phyloP scores from a whole-genome alignment of 2,329 filamentous ascomycete species.

The Juglanconis oblonga region DNA sequence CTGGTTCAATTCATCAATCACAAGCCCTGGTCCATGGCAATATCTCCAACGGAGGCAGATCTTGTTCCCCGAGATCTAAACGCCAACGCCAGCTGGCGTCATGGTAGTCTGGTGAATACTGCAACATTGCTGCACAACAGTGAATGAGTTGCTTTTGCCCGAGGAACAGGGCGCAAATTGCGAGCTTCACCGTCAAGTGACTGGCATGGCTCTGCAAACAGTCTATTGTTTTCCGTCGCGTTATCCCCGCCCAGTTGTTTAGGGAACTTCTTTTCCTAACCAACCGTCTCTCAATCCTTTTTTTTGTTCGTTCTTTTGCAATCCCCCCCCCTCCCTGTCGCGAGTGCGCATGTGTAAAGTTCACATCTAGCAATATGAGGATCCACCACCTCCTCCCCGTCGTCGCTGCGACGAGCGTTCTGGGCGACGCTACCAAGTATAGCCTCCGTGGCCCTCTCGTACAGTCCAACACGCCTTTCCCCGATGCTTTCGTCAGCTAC shows the following conservation, averaged over 20 bases:
- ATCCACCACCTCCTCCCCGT: background rate
- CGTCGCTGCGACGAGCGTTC: conserved; percentile 1
- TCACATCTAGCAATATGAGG: background rate
- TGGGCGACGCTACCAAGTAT: conserved; percentile 16
- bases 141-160: background rate
- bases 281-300: background rate
- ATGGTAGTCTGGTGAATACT: background rate
- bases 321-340: background rate
- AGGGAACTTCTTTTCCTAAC: too few relatives aligned
- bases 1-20: background rate
- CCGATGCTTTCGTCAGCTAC: conserved; percentile 38
- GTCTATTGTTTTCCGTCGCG: too few relatives aligned
- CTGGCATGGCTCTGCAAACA: background rate
- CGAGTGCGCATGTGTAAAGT: background rate
- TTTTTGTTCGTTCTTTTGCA: too few relatives aligned
- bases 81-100: background rate
- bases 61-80: background rate
- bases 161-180: background rate
- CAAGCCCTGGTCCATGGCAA: background rate
- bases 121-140: background rate
- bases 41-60: background rate
- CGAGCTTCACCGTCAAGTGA: background rate
- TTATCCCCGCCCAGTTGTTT: too few relatives aligned
- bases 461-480: conserved; percentile 28
- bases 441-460: conserved; percentile 13